Percentiles rank a stretch among this genome's conserved stretches.
phyloP scores from a whole-genome alignment of 2,329 filamentous ascomycete genomes.

The Scedosporium minutisporum region DNA sequence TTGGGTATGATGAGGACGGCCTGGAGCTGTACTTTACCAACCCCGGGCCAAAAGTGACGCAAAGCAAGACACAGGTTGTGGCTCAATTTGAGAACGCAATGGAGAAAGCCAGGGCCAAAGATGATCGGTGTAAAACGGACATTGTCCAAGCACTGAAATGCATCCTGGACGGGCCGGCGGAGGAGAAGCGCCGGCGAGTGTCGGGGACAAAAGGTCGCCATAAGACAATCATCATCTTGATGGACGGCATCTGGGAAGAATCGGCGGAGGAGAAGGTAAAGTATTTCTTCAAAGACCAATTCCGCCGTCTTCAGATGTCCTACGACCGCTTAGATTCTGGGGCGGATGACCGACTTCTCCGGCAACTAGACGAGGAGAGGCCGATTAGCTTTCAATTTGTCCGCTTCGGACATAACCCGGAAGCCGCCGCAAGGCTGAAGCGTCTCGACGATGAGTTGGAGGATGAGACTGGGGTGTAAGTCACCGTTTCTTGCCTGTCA shows the following conservation, averaged over 20 bases:
- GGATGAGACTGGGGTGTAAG: background rate
- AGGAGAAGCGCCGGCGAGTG: background rate
- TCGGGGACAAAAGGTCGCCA: too few species aligned
- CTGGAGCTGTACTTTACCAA: conserved; percentile 14
- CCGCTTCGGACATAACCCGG: conserved; percentile 16
- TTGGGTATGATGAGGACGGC: conserved; percentile 19
- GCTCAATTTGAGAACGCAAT: background rate
- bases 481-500: background rate
- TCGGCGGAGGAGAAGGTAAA: background rate
- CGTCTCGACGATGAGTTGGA: background rate
- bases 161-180: background rate
- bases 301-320: background rate
- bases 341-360: too few species aligned
- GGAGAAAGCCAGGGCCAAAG: background rate
- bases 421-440: conserved; percentile 12
- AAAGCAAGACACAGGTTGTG: background rate
- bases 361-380: conserved; percentile 7
- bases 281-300: background rate
- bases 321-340: too few species aligned
- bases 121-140: background rate
- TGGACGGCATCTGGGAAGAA: background rate
- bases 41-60: background rate
- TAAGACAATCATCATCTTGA: background rate
- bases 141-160: background rate
- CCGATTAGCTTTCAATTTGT: conserved; percentile 21